Percentiles rank a stretch among this genome's conserved stretches.
Conservation (phyloP, 225 moss, liverwort and hornwort species). For the Pseudisothecium myosuroides region DNA sequence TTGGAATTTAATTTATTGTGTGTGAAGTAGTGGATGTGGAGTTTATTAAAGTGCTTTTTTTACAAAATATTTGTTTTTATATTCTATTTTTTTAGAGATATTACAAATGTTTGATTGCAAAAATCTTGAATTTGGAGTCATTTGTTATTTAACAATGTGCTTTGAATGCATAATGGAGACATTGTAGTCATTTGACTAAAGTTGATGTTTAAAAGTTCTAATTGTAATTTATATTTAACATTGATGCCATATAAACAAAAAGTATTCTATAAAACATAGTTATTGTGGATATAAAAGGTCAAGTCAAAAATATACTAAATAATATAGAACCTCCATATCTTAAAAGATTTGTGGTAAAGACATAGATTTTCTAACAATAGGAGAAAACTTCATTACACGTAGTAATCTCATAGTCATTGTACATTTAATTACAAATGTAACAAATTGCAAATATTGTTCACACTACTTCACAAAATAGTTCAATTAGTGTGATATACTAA, state of each 20-base stretch:
- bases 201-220: not conserved
- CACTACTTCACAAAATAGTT: not conserved
- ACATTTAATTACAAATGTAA: not conserved
- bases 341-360: not conserved
- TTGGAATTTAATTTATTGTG: not conserved
- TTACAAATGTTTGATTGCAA: not conserved
- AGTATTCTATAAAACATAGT: not conserved
- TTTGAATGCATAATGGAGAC: not conserved
- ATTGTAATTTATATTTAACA: not conserved
- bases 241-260: not conserved
- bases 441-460: too few relatives aligned
- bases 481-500: not conserved
- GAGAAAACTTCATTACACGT: rapidly evolving
- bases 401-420: not conserved
- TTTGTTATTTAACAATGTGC: not conserved
- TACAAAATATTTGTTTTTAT: not conserved
- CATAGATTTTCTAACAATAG: not conserved
- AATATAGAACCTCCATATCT: not conserved
- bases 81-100: not conserved
- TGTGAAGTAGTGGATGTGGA: rapidly evolving
- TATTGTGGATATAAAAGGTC: not conserved
- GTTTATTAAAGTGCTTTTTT: not conserved
- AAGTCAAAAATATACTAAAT: not conserved
- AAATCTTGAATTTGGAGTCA: not conserved
- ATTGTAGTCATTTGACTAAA: not conserved